A percentile compares a stretch with the other conserved stretches of the same genome.
These are phyloP conservation scores for Aspergillus carlsbadensis DNA, from an alignment of 495 filamentous ascomycete species.

Conservation along the genomic window DNA sequence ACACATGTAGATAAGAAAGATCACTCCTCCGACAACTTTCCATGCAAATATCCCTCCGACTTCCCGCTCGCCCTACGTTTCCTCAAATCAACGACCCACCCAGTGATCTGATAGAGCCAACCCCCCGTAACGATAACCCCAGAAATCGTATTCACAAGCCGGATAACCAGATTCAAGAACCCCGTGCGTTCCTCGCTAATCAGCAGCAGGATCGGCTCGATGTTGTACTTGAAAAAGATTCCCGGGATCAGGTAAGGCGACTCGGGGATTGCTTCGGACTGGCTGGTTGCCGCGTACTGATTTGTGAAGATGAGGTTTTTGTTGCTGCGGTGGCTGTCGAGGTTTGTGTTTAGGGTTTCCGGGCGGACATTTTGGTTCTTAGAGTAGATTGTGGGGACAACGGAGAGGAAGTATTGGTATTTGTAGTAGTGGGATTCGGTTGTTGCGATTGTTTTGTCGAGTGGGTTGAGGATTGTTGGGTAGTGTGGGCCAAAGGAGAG, in stretches of 20 bases:
- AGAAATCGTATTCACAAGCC: constrained; percentile 66
- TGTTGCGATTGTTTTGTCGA: constrained; percentile 82
- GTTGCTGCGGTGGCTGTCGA: constrained; percentile 20
- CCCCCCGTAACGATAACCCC: constrained; percentile 64
- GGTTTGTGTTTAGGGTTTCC: constrained; percentile 35
- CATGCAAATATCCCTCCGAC: constrained; percentile 59
- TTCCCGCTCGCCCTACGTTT: constrained; percentile 39
- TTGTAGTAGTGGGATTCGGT: constrained; percentile 83
- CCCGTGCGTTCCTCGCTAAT: constrained; percentile 79
- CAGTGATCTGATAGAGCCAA: constrained; percentile 60
- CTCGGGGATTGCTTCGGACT: constrained; percentile 67
- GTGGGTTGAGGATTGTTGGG: constrained; percentile 88
- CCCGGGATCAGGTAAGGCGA: constrained; percentile 67
- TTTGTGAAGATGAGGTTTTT: constrained; percentile 79
- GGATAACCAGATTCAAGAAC: constrained; percentile 70
- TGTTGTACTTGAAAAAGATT: constrained; percentile 99
- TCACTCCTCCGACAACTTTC: constrained; percentile 44
- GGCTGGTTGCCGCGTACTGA: constrained; percentile 95
- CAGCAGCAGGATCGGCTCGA: constrained; percentile 88
- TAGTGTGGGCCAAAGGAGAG: constrained; percentile 96
- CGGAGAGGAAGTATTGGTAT: constrained; percentile 96
- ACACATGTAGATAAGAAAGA: constrained; percentile 4
- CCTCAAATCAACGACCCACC: constrained; percentile 51
- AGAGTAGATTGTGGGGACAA: constrained; percentile 95
- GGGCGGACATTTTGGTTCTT: constrained; percentile 48